Percentiles rank a stretch among this genome's conserved stretches.
These are phyloP conservation scores for Phytophthora agathidicida DNA, from an alignment of 352 stramenopile genomes.

Conservation along the genomic window DNA sequence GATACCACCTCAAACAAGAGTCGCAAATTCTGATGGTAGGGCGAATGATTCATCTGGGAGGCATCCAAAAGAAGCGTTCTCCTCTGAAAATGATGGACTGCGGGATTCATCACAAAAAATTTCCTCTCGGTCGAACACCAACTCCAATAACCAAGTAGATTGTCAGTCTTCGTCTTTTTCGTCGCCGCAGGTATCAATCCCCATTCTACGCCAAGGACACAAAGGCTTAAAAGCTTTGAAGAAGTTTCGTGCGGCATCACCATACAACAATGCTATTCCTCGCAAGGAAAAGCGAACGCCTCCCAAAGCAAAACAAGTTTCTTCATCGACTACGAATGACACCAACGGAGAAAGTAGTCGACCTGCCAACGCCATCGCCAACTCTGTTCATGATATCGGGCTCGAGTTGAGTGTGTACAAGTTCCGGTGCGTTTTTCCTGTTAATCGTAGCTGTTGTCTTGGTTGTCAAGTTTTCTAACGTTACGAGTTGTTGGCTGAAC, in stretches of 20 bases:
- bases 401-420: constrained; percentile 72
- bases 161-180: constrained; percentile 1
- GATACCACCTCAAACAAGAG: constrained; percentile 23
- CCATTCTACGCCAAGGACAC: constrained; percentile 65
- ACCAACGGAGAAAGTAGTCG: not conserved
- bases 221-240: constrained; percentile 73
- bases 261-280: constrained; percentile 49
- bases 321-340: constrained; percentile 2
- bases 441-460: not conserved
- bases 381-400: constrained; percentile 71
- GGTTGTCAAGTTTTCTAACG: not conserved
- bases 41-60: not conserved
- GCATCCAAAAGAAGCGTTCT: constrained; percentile 16
- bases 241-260: constrained; percentile 60
- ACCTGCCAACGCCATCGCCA: constrained; percentile 25
- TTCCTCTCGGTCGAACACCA: constrained; percentile 4
- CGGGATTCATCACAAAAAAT: not conserved
- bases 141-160: constrained; percentile 21
- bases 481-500: not conserved
- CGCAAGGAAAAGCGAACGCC: constrained; percentile 30
- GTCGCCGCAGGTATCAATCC: constrained; percentile 18
- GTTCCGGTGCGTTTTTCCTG: constrained; percentile 41
- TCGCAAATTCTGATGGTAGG: not conserved
- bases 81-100: not conserved
- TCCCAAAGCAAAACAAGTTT: constrained; percentile 17